Conservation (phyloP, 768 basidiomycete genomes). For the Ramaria sp. region DNA sequence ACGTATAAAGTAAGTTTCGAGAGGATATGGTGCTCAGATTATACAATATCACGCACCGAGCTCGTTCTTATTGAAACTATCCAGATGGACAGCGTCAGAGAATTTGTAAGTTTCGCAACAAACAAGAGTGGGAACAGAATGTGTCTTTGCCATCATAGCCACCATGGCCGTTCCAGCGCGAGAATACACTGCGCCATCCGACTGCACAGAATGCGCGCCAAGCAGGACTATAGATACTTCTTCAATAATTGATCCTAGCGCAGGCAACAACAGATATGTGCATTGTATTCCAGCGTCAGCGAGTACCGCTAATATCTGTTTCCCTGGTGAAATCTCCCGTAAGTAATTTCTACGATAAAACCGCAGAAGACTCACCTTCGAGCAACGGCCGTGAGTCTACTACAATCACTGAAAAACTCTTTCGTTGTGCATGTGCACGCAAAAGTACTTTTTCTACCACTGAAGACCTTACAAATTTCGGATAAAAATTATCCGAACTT, state of each 20-base stretch:
- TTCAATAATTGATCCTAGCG: slow-evolving; percentile 68
- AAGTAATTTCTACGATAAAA: too few relatives aligned
- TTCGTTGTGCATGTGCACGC: slow-evolving; percentile 62
- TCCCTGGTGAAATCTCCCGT: slow-evolving; percentile 41
- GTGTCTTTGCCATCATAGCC: slow-evolving; percentile 89
- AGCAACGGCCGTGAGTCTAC: slow-evolving; percentile 92
- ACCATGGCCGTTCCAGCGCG: slow-evolving; percentile 93
- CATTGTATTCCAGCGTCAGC: slow-evolving; percentile 65
- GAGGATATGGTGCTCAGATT: neutral
- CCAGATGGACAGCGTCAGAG: slow-evolving; percentile 83
- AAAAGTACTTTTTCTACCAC: slow-evolving; percentile 87
- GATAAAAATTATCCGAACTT: neutral
- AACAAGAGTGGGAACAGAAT: slow-evolving; percentile 86
- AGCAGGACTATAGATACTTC: slow-evolving; percentile 79
- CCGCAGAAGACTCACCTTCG: slow-evolving; percentile 46
- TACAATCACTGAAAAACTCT: slow-evolving; percentile 80
- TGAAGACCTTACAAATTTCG: slow-evolving; percentile 60
- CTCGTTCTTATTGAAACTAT: slow-evolving; percentile 94
- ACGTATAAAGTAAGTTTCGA: neutral
- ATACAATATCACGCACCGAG: slow-evolving; percentile 45
- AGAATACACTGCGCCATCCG: slow-evolving; percentile 90
- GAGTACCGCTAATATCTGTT: slow-evolving; percentile 61
- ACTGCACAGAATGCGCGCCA: slow-evolving; percentile 89
- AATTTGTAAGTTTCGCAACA: slow-evolving; percentile 99
- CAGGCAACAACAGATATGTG: slow-evolving; percentile 86